Conservation (phyloP, 352 stramenopile genomes). For the Globisporangium echinulatum region DNA sequence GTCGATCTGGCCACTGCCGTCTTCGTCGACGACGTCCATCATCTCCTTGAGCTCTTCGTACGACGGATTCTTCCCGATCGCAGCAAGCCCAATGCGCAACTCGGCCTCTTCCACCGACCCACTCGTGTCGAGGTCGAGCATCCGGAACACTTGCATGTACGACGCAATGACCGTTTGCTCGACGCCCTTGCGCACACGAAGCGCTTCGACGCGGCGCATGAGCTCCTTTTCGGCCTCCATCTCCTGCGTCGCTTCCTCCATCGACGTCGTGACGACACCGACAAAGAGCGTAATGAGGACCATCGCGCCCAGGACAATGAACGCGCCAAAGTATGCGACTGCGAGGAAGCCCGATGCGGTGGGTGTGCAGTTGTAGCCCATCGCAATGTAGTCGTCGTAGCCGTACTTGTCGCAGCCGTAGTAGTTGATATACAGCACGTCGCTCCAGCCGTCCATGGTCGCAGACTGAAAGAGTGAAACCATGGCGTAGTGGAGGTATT, state of each 20-base stretch:
- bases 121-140: conserved; percentile 77
- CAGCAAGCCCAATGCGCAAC: conserved; percentile 66
- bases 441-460: conserved; percentile 89
- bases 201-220: conserved; percentile 46
- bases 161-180: conserved; percentile 41
- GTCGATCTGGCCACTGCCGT: conserved; percentile 81
- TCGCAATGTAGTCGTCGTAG: conserved; percentile 48
- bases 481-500: conserved; percentile 83
- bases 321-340: conserved; percentile 74
- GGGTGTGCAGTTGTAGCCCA: conserved; percentile 57
- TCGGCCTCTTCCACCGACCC: conserved; percentile 84
- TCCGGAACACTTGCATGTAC: conserved; percentile 81
- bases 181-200: conserved; percentile 48
- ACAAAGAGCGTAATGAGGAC: conserved; percentile 91
- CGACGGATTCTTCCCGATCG: conserved; percentile 72
- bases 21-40: conserved; percentile 83
- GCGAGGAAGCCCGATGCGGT: conserved; percentile 36
- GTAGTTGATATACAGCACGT: conserved; percentile 89
- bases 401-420: conserved; percentile 83
- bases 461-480: conserved; percentile 84
- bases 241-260: conserved; percentile 86
- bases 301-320: conserved; percentile 81
- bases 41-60: conserved; percentile 83
- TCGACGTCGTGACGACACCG: conserved; percentile 88
- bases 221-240: conserved; percentile 75